Base-by-base conservation (phyloP, 163 green algal genomes). In the Trebouxiophyceae sp. region DNA sequence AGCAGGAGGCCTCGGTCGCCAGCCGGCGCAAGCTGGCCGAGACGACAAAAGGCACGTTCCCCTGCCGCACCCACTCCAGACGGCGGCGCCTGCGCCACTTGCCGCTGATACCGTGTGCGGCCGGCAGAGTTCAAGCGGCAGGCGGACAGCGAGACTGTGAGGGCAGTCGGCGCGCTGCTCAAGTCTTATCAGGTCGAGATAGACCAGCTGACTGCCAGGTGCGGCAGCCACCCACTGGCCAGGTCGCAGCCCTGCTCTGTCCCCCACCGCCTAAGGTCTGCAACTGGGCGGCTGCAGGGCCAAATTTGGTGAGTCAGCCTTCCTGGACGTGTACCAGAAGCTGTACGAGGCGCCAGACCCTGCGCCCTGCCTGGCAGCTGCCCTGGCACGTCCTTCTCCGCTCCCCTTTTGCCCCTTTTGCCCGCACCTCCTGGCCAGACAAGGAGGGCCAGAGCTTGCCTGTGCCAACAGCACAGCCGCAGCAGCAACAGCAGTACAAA, bases 111-210 rank as follows among this genome's bases (percentile, higher is more conserved):
- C n/a, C n/a, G n/a, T n/a, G n/a, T n/a, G n/a, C n/a, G 22, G 22
- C 19, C 28, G 59, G 60, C 69, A 81, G 75, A 76, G n/a, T 78
- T 81, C 39, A 76, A 69, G 54, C 67, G 65, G 31, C 3, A 6
- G 24, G 62, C 55, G 7, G n/a, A 50, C 2, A 2, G 68, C 45
- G 75, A 78, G 27, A 39, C 73, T 19, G 45, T 78, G 12, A 67
- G 71, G 55, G 56, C 45, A 2, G 63, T 79, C 45, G 85, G 62
- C 0, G 57, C 80, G 1, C 73, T 98, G 54, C 75, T 98, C 8
- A 91, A 90, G 60, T 76, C 84, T 5, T 98, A 96, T 60, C 92
- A 98, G 63, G 87, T 95, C 45, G 92, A 97, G 72, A 84, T 96
- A 20, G 90, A 96, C 65, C 66, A 72, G 2, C 65, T 89, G 1